These are phyloP conservation scores for Torulaspora globosa DNA, from an alignment of 1,139 yeast species.

Conservation along the genomic window DNA sequence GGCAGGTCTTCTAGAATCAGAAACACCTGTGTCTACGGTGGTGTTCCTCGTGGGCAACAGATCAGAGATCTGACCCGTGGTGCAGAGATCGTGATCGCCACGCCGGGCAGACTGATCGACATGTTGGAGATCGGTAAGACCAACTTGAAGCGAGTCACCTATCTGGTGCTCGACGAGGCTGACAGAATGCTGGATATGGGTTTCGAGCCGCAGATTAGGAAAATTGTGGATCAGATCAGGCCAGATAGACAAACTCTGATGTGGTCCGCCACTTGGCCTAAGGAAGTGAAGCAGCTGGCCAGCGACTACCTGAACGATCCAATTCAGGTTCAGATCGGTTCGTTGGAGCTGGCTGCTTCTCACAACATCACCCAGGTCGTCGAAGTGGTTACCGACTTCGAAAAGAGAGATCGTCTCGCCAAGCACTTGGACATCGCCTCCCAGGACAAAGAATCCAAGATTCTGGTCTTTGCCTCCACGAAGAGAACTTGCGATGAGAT, in stretches of 20 bases:
- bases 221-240: slow-evolving; percentile 90
- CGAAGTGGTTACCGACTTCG: slow-evolving; percentile 86
- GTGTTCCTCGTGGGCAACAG: slow-evolving; percentile 98
- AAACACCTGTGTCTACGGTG: slow-evolving; percentile 98
- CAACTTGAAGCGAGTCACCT: slow-evolving; percentile 91
- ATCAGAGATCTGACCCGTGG: slow-evolving; percentile 93
- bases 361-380: slow-evolving; percentile 93
- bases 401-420: slow-evolving; percentile 85
- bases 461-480: slow-evolving; percentile 86
- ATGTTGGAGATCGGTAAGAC: slow-evolving; percentile 95
- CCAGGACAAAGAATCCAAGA: slow-evolving; percentile 70
- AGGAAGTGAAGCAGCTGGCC: slow-evolving; percentile 90
- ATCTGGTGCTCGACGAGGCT: slow-evolving; percentile 95
- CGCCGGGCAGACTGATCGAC: slow-evolving; percentile 98
- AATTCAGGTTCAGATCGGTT: slow-evolving; percentile 94
- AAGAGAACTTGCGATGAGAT: slow-evolving; percentile 97
- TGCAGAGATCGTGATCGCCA: slow-evolving; percentile 90
- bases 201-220: slow-evolving; percentile 93
- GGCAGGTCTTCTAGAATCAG: slow-evolving; percentile 89
- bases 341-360: slow-evolving; percentile 91
- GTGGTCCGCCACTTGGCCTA: slow-evolving; percentile 99
- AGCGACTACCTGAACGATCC: slow-evolving; percentile 87
- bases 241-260: slow-evolving; percentile 97
- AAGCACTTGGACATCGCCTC: slow-evolving; percentile 84
- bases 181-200: slow-evolving; percentile 98